Base-by-base conservation (phyloP, 768 basidiomycete species). In the Pleurotus giganteus region DNA sequence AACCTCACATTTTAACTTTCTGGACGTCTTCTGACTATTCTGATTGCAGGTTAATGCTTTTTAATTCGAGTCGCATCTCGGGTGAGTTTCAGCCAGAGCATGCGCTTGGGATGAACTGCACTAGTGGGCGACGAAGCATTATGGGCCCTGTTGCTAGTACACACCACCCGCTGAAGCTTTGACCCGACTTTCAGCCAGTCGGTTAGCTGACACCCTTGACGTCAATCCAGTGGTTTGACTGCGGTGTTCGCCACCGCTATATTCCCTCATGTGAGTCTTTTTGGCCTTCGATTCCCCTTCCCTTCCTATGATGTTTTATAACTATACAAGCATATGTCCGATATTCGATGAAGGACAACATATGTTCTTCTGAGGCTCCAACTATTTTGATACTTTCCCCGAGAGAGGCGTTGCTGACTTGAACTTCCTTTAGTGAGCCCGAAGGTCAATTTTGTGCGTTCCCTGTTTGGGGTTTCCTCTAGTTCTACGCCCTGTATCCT, bases 271-370 rank as follows among this genome's bases (percentile, higher is more conserved):
- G 15, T 23, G 46, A 34, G 57, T 49, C 13, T 53, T 37, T 44
- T 34, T 26, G 4, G 19, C 2, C 34, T 36, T n/a, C 27, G 2
- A 50, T 24, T 37, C 37, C 45, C 31, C 57, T 60, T 19, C 45
- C 47, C 52, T 36, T 56, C 73, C 76, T 21, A 74, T 69, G 84
- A 85, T 85, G 81, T 70, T 70, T 63, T 66, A 47, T 69, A 64
- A 67, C 54, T 67, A 71, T 74, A 86, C 84, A 86, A 86, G 85
- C 84, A 86, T 86, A 85, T 85, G 84, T 86, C 85, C 81, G 81
- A 85, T 63, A 60, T 53, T 69, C 66, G 19, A 77, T 85, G 81
- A 79, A 72, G 83, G 83, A 85, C 69, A 74, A 65, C 54, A 17
- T 70, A 72, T 69, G 59, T 72, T 71, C 67, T 62, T 65, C 81